phyloP scores from a whole-genome alignment of 2,329 filamentous ascomycete species.

The Lecanicillium sp. region DNA sequence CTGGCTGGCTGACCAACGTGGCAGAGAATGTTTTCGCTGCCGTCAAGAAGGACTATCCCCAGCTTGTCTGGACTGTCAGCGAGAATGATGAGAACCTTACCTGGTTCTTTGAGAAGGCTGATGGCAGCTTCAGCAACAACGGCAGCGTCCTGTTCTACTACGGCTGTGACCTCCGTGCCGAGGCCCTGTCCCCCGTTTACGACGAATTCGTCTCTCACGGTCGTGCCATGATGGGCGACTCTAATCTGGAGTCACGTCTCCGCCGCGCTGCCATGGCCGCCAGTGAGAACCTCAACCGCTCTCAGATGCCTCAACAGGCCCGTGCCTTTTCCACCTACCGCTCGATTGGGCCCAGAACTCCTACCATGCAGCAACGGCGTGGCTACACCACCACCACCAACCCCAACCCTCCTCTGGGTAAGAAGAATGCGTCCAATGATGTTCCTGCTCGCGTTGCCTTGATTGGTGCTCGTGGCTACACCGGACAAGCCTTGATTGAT shows the following conservation, averaged over 20 bases:
- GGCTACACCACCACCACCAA: slow-evolving; percentile 15
- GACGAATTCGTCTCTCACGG: slow-evolving; percentile 78
- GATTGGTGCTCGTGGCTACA: slow-evolving; percentile 90
- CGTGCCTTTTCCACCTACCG: slow-evolving; percentile 9
- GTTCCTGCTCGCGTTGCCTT: slow-evolving; percentile 73
- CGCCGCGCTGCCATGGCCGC: slow-evolving; percentile 68
- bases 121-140: slow-evolving; percentile 78
- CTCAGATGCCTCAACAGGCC: slow-evolving; percentile 16
- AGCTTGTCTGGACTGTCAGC: slow-evolving; percentile 92
- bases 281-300: slow-evolving; percentile 36
- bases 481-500: slow-evolving; percentile 80
- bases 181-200: slow-evolving; percentile 70
- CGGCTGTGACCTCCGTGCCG: slow-evolving; percentile 71
- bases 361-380: slow-evolving; percentile 9
- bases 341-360: slow-evolving; percentile 3
- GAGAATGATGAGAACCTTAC: slow-evolving; percentile 93
- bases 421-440: slow-evolving; percentile 78
- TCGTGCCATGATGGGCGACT: slow-evolving; percentile 78
- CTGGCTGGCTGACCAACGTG: slow-evolving; percentile 89
- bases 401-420: slow-evolving; percentile 82
- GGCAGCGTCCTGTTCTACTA: slow-evolving; percentile 97
- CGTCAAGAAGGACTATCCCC: slow-evolving; percentile 88
- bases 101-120: slow-evolving; percentile 97
- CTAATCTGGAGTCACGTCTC: slow-evolving; percentile 80
- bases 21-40: slow-evolving; percentile 91